Conservation (phyloP, 2,329 filamentous ascomycete species). For the Nemania sp. region DNA sequence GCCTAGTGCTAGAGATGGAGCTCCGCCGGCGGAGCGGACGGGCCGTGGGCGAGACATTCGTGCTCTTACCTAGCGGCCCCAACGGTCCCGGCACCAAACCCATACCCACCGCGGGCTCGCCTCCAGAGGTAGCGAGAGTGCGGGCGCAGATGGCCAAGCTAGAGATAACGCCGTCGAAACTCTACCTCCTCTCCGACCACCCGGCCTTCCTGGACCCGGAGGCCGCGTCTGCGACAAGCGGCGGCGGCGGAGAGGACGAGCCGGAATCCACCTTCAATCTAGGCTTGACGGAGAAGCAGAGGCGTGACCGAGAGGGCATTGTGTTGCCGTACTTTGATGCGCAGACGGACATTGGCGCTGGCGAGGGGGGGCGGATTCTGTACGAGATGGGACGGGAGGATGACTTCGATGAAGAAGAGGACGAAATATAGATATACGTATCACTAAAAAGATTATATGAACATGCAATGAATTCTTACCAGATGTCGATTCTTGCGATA, state of each 20-base stretch:
- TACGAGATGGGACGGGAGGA: constrained; percentile 98
- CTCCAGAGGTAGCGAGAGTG: constrained; percentile 18
- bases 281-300: constrained; percentile 90
- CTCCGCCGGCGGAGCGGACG: constrained; percentile 85
- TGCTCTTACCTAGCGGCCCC: constrained; percentile 56
- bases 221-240: constrained; percentile 41
- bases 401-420: constrained; percentile 90
- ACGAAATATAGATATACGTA: constrained; percentile 48
- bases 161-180: constrained; percentile 49
- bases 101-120: background rate
- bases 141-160: constrained; percentile 35
- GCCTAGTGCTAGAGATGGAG: constrained; percentile 85
- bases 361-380: constrained; percentile 90
- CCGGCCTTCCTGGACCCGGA: constrained; percentile 67
- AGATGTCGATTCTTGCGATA: constrained; percentile 31
- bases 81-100: constrained; percentile 23
- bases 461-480: constrained; percentile 23
- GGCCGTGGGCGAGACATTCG: constrained; percentile 76
- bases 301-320: constrained; percentile 85
- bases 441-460: constrained; percentile 21
- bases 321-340: constrained; percentile 97
- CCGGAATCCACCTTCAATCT: constrained; percentile 86
- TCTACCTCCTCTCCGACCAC: constrained; percentile 80
- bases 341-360: constrained; percentile 80
- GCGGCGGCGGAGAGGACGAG: constrained; percentile 57